Percentiles rank a stretch among this genome's conserved stretches.
Conservation (phyloP, 176 grass and related monocot species). For the Oryza nivara region DNA sequence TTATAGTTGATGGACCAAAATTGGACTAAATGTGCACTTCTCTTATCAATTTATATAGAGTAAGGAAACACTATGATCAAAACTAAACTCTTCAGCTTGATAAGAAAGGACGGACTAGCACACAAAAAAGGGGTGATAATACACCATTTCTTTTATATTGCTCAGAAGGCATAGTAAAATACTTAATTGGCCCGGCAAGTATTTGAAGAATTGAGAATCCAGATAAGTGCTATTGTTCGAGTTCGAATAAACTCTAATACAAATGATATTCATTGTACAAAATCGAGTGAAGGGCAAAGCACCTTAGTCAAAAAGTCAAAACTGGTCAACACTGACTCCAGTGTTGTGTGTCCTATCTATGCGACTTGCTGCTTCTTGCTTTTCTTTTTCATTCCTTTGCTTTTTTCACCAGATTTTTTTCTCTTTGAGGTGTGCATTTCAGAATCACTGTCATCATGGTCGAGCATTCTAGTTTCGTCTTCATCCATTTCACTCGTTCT, state of each 20-base stretch:
- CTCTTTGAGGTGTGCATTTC: conserved; percentile 56
- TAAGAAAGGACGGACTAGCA: not conserved
- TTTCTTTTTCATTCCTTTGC: conserved; percentile 51
- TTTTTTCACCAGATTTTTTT: conserved; percentile 59
- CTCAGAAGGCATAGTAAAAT: not conserved
- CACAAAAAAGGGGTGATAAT: not conserved
- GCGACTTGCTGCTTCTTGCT: conserved; percentile 60
- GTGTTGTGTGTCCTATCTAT: conserved; percentile 34
- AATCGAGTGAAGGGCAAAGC: conserved; percentile 23
- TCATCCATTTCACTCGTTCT: conserved; percentile 45
- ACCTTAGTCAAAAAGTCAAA: not conserved
- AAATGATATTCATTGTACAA: conserved; percentile 17
- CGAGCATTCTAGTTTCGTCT: conserved; percentile 32
- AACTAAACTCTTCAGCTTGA: not conserved
- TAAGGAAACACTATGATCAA: not conserved
- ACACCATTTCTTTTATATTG: not conserved
- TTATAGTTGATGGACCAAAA: too few species aligned
- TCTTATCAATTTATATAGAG: not conserved
- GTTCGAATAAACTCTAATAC: not conserved
- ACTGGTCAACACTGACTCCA: conserved; percentile 20
- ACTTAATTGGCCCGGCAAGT: not conserved
- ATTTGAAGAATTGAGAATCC: conserved; percentile 10
- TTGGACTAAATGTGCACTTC: too few species aligned
- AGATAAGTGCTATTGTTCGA: not conserved
- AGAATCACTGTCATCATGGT: conserved; percentile 35